Conservation (phyloP, 1,284 basidiomycete genomes). For the Exobasidium rhododendri region DNA sequence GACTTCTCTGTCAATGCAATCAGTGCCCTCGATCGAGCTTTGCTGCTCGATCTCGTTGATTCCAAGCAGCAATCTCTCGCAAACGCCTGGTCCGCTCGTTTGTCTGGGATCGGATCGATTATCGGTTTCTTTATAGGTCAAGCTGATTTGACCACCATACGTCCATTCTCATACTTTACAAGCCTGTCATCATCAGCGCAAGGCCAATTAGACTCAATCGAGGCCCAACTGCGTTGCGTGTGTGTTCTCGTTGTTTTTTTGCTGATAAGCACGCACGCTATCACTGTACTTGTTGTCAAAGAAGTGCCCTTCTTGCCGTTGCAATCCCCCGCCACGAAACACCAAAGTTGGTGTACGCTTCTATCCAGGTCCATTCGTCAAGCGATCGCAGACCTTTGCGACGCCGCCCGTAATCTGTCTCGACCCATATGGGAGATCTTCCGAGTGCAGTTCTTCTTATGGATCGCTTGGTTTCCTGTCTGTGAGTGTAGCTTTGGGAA, state of each 20-base stretch:
- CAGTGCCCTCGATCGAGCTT: slow-evolving; percentile 76
- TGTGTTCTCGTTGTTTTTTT: slow-evolving; percentile 29
- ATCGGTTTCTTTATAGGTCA: slow-evolving; percentile 49
- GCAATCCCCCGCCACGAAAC: slow-evolving; percentile 1
- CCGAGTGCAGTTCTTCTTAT: slow-evolving; percentile 29
- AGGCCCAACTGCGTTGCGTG: slow-evolving; percentile 30
- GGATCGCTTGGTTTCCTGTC: slow-evolving; percentile 49
- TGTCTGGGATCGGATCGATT: slow-evolving; percentile 58
- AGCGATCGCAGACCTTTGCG: neutral
- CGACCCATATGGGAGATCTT: slow-evolving; percentile 5
- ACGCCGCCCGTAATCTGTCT: neutral
- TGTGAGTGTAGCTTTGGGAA: neutral
- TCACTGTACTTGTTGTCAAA: slow-evolving; percentile 23
- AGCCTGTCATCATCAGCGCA: slow-evolving; percentile 20
- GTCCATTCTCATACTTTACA: slow-evolving; percentile 25
- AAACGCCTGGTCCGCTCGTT: slow-evolving; percentile 91
- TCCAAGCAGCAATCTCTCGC: slow-evolving; percentile 73
- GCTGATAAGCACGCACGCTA: slow-evolving; percentile 33
- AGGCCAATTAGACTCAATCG: slow-evolving; percentile 2
- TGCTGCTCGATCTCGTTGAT: slow-evolving; percentile 66
- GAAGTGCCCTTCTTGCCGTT: neutral
- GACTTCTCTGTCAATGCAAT: slow-evolving; percentile 90
- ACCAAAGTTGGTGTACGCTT: no score
- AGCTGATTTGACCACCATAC: slow-evolving; percentile 30
- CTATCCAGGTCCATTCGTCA: no score